Percentiles rank a stretch among this genome's conserved stretches.
Evolutionary conservation across 2,329 filamentous ascomycete genomes (phyloP).

Genomic region (Podosphaera xanthii): DNA sequence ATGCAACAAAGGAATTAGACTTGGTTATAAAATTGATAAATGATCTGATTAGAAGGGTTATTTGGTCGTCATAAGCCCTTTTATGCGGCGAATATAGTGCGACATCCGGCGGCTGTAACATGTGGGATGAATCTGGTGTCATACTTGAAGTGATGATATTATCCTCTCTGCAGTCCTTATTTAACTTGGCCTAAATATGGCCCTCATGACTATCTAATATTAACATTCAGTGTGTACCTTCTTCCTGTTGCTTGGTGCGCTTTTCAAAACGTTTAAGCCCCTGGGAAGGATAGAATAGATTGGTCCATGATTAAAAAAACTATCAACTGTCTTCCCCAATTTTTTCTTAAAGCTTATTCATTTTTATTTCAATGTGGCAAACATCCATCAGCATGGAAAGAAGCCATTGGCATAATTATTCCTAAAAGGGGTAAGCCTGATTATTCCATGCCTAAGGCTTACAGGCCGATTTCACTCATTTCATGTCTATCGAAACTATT

Average conservation of each 20-base stretch:
- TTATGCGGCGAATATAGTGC: conserved; percentile 17
- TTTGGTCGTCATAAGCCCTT: neutral
- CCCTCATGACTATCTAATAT: conserved; percentile 8
- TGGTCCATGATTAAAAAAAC: too few relatives aligned
- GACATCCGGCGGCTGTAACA: neutral
- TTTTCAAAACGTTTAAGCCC: conserved; percentile 14
- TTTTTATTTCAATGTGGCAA: too few relatives aligned
- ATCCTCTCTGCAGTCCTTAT: conserved; percentile 15
- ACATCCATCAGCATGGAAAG: too few relatives aligned
- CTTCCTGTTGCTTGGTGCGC: too few relatives aligned
- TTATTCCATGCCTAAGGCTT: too few relatives aligned
- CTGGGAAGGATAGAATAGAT: too few relatives aligned
- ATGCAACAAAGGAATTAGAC: conserved; percentile 10
- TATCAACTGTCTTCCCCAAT: too few relatives aligned
- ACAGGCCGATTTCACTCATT: too few relatives aligned
- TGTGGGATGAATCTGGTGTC: neutral
- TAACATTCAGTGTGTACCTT: conserved; percentile 4
- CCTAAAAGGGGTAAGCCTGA: too few relatives aligned
- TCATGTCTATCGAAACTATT: too few relatives aligned
- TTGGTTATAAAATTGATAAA: conserved; percentile 12
- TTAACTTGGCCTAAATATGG: neutral
- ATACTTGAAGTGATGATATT: conserved; percentile 17
- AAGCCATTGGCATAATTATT: too few relatives aligned
- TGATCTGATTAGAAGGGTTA: neutral
- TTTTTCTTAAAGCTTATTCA: too few relatives aligned